These are phyloP conservation scores for Podila verticillata DNA, from an alignment of 192 early-diverging fungal genomes.

Conservation along the genomic window DNA sequence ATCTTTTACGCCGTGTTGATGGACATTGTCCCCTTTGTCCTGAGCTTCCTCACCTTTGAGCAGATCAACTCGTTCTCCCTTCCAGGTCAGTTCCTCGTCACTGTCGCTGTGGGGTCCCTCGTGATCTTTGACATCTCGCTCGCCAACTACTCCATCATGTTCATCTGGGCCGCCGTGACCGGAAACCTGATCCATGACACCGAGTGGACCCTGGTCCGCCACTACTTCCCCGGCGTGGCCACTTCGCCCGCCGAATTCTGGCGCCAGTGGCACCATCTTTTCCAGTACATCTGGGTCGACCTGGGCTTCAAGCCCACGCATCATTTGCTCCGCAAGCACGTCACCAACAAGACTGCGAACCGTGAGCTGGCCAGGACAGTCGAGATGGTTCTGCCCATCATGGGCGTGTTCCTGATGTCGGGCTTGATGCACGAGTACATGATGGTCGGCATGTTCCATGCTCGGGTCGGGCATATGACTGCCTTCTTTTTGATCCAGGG, in stretches of 20 bases:
- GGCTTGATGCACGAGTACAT: conserved; percentile 50
- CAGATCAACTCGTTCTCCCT: conserved; percentile 24
- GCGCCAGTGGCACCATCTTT: conserved; percentile 48
- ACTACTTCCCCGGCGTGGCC: conserved; percentile 48
- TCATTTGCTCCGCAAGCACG: conserved; percentile 34
- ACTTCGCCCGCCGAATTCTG: conserved; percentile 43
- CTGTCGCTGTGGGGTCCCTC: conserved; percentile 12
- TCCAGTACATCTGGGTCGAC: conserved; percentile 47
- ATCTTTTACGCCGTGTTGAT: conserved; percentile 25
- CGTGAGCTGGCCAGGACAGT: not conserved
- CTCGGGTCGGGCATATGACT: conserved; percentile 27
- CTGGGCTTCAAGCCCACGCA: conserved; percentile 32
- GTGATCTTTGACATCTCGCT: conserved; percentile 44
- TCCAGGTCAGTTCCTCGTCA: conserved; percentile 1
- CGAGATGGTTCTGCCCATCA: conserved; percentile 31
- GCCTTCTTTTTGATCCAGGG: conserved; percentile 41
- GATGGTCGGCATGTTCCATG: conserved; percentile 30
- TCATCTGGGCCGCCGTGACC: conserved; percentile 28
- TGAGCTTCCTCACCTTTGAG: conserved; percentile 38
- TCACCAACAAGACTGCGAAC: conserved; percentile 8
- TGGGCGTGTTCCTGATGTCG: conserved; percentile 50
- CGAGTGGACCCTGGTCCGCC: conserved; percentile 41
- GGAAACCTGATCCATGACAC: conserved; percentile 38
- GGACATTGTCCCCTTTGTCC: conserved; percentile 24
- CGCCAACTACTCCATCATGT: conserved; percentile 43